Evolutionary conservation across 805 yeast species (phyloP).

Genomic region (Tetrapisispora arboricola): DNA sequence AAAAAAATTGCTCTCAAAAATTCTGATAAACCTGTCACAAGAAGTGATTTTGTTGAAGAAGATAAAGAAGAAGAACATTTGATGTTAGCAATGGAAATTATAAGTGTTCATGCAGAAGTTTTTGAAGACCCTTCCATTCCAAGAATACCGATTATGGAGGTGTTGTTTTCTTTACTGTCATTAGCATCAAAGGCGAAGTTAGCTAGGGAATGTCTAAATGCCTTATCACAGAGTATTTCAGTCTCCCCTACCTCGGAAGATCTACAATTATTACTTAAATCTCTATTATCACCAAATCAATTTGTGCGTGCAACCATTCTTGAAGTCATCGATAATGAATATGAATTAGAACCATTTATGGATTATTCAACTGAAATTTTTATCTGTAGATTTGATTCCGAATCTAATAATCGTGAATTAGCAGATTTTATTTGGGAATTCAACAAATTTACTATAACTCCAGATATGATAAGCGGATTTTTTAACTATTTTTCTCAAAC

Average conservation of each 20-base stretch:
- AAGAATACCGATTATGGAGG: slow-evolving; percentile 50
- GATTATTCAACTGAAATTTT: slow-evolving; percentile 59
- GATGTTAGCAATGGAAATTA: slow-evolving; percentile 62
- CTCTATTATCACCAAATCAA: slow-evolving; percentile 47
- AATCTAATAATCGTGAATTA: slow-evolving; percentile 45
- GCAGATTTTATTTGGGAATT: slow-evolving; percentile 86
- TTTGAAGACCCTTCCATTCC: slow-evolving; percentile 63
- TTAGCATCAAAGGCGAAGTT: slow-evolving; percentile 70
- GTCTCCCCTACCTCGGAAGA: slow-evolving; percentile 49
- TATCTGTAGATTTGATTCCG: slow-evolving; percentile 69
- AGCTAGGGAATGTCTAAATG: slow-evolving; percentile 72
- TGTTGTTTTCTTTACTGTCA: slow-evolving; percentile 55
- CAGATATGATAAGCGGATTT: slow-evolving; percentile 33
- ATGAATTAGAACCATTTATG: slow-evolving; percentile 35
- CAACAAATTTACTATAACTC: slow-evolving; percentile 36
- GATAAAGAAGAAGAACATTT: slow-evolving; percentile 84
- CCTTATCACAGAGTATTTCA: slow-evolving; percentile 69
- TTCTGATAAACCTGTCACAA: slow-evolving; percentile 41
- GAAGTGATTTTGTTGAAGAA: slow-evolving; percentile 67
- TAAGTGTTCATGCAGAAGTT: slow-evolving; percentile 56
- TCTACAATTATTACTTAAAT: slow-evolving; percentile 44
- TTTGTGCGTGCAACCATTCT: slow-evolving; percentile 73
- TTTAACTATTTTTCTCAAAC: slow-evolving; percentile 42
- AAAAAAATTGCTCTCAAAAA: slow-evolving; percentile 44
- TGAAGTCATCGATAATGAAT: slow-evolving; percentile 80